Evolutionary conservation across 2,329 filamentous ascomycete genomes (phyloP).

Genomic region (Aspergillus sp.): DNA sequence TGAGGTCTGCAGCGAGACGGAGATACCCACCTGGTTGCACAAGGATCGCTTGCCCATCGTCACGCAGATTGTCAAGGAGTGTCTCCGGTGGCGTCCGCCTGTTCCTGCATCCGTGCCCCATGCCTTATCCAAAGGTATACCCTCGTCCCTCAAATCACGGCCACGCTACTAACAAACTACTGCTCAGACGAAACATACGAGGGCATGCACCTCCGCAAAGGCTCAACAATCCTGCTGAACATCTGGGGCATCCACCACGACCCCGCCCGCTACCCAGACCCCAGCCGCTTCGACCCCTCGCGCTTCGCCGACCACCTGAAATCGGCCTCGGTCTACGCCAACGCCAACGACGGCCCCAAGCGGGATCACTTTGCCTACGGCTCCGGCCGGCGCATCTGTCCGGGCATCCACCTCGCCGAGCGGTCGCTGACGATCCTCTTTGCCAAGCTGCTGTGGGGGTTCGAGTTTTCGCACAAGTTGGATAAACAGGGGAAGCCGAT

Average conservation of each 20-base stretch:
- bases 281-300: slow-evolving; percentile 38
- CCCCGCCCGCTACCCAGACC: slow-evolving; percentile 41
- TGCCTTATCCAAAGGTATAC: slow-evolving; percentile 31
- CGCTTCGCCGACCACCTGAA: slow-evolving; percentile 29
- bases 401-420: too few species aligned
- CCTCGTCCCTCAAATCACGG: not conserved
- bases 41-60: slow-evolving; percentile 42
- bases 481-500: not conserved
- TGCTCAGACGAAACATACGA: slow-evolving; percentile 45
- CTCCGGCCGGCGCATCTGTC: slow-evolving; percentile 33
- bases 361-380: slow-evolving; percentile 43
- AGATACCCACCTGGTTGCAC: slow-evolving; percentile 52
- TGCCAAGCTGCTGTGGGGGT: not conserved
- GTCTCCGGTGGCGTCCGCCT: slow-evolving; percentile 58
- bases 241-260: slow-evolving; percentile 55
- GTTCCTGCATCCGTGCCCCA: slow-evolving; percentile 23
- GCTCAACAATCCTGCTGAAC: slow-evolving; percentile 50
- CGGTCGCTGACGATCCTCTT: too few species aligned
- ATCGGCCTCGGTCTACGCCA: slow-evolving; percentile 40
- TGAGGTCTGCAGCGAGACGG: slow-evolving; percentile 51
- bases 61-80: slow-evolving; percentile 60
- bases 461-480: not conserved
- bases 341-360: slow-evolving; percentile 26
- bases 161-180: not conserved
- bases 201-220: slow-evolving; percentile 54